Base-by-base conservation (phyloP, 495 filamentous ascomycete species). In the Aspergillus affinis region DNA sequence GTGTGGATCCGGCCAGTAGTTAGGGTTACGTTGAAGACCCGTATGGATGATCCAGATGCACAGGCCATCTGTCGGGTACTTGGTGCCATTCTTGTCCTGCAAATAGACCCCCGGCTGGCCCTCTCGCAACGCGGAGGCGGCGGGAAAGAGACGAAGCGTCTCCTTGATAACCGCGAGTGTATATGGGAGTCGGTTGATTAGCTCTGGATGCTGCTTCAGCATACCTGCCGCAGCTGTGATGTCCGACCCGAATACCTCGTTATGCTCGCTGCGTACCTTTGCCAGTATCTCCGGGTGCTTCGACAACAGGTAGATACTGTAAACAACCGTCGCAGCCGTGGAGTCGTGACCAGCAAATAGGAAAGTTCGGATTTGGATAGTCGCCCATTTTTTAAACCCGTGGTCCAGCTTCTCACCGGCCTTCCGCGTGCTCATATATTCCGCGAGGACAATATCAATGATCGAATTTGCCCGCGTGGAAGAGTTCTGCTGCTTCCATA, bases 101-200 rank as follows among this genome's bases (percentile, higher is more conserved):
- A 59, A 48, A 19, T 48, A 47, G 2, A 29, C 32, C 10, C 20
- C 45, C 2, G 58, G 51, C 7, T 17, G 29, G 19, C 58, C 58
- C 17, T n/a, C 29, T 8, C 58, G 36, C 12, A 60, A 21, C 8
- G 41, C 41, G 21, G 45, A 47, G 2, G 48, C 51, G 2, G 51
- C 19, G 18, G 58, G 51, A 18, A 49, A 55, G 36, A 60, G 51
- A 4, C 51, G 58, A n/a, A 55, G 51, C 1, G 58, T 50, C 26
- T 60, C 58, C 30, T 60, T 60, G 51, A 60, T 60, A 0, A 60
- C 51, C n/a, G 58, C 51, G 17, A n/a, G 26, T 3, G 58, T 60
- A 46, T 55, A 60, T 9, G 58, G 12, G 9, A 60, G 44, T 2
- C 48, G 45, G 29, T 55, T 60, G 30, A 51, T 58, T 2, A n/a